Base-by-base conservation (phyloP, 1,284 basidiomycete species). In the Puccinia polysora region DNA sequence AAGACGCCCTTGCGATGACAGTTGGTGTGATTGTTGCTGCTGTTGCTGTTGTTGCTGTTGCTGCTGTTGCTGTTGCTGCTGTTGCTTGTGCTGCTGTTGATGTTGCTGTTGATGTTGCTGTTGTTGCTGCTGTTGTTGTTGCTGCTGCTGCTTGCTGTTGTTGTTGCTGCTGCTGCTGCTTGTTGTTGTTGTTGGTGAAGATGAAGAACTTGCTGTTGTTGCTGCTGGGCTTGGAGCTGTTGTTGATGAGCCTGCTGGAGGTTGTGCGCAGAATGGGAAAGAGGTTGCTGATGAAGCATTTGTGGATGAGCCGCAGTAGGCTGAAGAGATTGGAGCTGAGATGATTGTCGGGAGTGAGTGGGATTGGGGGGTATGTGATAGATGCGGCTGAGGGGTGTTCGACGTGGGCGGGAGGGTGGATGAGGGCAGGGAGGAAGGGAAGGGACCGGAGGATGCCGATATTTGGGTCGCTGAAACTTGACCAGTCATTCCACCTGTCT, bases 371-470 rank as follows among this genome's bases (percentile, higher is more conserved):
- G 47, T 53, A 38, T 62, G 56, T 36, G 56, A 49, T 34, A 32
- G 58, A 60, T 62, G 68, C 12, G 68, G 50, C n/a, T 70, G 68
- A 36, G 56, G 45, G 23, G 68, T 60, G n/a, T 62, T 70, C 15
- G 56, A 59, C 8, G 58, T 30, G 34, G 68, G 23, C 15, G 67
- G 55, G 34, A 69, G n/a, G 36, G 43, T 30, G 40, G 68, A 70
- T 34, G 55, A 49, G 25, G 68, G 12, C 5, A 52, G 56, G 14
- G 68, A 18, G 23, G 58, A 12, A 18, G 56, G 40, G 62, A 50
- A 40, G 38, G 68, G 15, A 40, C 40, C 32, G 62, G 55, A 23
- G 14, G 65, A 59, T 58, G 32, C 28, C 6, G 65, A 32, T 30
- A 53, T 30, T 32, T 52, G 50, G 25, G 40, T 32, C 40, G 53